Evolutionary conservation across 345 rosid species (phyloP).

Genomic region (Eucalyptus curtisii): DNA sequence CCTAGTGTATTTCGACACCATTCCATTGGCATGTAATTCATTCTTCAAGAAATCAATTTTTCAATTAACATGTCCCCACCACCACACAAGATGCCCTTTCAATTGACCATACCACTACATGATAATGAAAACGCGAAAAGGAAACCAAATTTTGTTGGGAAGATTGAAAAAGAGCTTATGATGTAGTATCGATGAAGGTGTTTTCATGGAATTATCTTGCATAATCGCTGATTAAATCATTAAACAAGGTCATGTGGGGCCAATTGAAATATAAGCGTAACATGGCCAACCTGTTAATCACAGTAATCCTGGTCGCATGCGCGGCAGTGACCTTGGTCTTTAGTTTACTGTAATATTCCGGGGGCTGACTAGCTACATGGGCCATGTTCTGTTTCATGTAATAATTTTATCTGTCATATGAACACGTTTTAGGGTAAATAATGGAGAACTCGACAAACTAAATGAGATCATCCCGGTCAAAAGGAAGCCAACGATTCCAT

Average conservation of each 20-base stretch:
- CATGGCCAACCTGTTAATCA: neutral
- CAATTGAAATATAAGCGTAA: neutral
- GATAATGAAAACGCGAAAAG: no score
- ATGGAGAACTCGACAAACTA: neutral
- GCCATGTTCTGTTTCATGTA: neutral
- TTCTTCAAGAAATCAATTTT: neutral
- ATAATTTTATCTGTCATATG: neutral
- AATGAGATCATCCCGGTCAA: neutral
- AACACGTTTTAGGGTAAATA: neutral
- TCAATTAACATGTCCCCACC: neutral
- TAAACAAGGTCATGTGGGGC: neutral
- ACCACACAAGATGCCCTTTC: neutral
- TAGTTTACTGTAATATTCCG: neutral
- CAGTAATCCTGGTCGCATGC: neutral
- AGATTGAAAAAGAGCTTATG: neutral
- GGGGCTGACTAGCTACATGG: neutral
- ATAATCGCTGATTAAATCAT: neutral
- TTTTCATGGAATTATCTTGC: neutral
- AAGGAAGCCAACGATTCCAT: neutral
- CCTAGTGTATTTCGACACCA: neutral
- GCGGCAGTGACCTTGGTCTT: neutral
- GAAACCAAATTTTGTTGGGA: no score
- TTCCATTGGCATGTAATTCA: neutral
- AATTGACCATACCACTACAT: neutral
- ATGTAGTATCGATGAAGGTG: neutral